Conservation (phyloP, 768 basidiomycete species). For the Tricholoma sp. region DNA sequence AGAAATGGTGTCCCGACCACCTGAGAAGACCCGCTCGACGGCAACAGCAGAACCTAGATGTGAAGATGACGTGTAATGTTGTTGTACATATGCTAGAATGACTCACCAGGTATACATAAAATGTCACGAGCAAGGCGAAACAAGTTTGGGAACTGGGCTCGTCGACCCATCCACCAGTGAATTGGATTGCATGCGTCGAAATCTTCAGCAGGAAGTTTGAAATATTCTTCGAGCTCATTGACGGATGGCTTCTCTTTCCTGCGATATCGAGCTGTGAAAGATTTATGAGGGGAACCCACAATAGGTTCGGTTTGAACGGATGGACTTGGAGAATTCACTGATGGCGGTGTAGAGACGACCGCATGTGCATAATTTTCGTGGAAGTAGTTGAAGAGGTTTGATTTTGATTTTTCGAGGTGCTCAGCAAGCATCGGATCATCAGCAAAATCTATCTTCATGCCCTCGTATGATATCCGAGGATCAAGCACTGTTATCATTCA, state of each 20-base stretch:
- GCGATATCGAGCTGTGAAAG: background rate
- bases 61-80: background rate
- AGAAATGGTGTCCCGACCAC: background rate
- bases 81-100: background rate
- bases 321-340: background rate
- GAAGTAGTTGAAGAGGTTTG: background rate
- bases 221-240: conserved; percentile 21
- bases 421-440: background rate
- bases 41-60: background rate
- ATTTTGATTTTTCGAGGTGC: background rate
- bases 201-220: conserved; percentile 18
- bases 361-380: background rate
- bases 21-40: background rate
- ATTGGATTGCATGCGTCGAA: conserved; percentile 22
- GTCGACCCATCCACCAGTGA: conserved; percentile 22
- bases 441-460: background rate
- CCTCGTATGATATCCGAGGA: background rate
- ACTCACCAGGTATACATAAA: background rate
- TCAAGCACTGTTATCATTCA: background rate
- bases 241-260: background rate
- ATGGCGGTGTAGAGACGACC: background rate
- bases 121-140: background rate
- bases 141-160: background rate
- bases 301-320: background rate
- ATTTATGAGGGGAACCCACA: background rate